A percentile compares a stretch with the other conserved stretches of the same genome.
Evolutionary conservation across 805 yeast species (phyloP).

Genomic region (Starmera amethionina): DNA sequence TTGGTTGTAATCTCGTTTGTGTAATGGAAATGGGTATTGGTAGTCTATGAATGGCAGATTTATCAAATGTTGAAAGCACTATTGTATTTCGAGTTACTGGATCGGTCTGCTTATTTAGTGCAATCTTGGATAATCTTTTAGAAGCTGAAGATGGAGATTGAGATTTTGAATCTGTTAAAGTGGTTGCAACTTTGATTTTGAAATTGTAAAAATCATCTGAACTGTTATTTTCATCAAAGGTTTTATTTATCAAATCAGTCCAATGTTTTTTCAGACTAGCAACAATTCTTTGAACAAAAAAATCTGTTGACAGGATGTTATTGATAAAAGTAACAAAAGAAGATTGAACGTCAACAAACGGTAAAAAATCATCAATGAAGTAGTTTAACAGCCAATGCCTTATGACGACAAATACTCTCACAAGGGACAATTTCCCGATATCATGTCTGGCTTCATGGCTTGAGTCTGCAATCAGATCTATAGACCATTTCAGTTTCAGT

Average conservation of each 20-base stretch:
- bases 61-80: constrained; percentile 21
- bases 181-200: constrained; percentile 13
- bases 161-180: constrained; percentile 7
- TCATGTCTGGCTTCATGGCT: constrained; percentile 22
- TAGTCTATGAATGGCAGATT: constrained; percentile 12
- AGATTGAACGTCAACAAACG: constrained; percentile 36
- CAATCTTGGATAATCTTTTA: constrained; percentile 26
- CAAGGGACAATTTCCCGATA: constrained; percentile 55
- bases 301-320: constrained; percentile 8
- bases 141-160: constrained; percentile 9
- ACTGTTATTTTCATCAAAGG: constrained; percentile 23
- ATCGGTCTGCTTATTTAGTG: constrained; percentile 26
- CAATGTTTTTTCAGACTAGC: constrained; percentile 40
- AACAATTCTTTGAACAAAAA: constrained; percentile 27
- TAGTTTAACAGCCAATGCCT: constrained; percentile 89
- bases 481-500: constrained; percentile 65
- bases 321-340: constrained; percentile 30
- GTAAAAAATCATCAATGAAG: constrained; percentile 74
- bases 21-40: constrained; percentile 6
- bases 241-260: constrained; percentile 26
- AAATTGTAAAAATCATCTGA: constrained; percentile 10
- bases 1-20: constrained; percentile 8
- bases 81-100: constrained; percentile 32
- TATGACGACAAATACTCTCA: constrained; percentile 77
- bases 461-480: constrained; percentile 25